A percentile compares a stretch with the other conserved stretches of the same genome.
Conservation (phyloP, 2,329 filamentous ascomycete species). For the Uncinocarpus reesii region DNA sequence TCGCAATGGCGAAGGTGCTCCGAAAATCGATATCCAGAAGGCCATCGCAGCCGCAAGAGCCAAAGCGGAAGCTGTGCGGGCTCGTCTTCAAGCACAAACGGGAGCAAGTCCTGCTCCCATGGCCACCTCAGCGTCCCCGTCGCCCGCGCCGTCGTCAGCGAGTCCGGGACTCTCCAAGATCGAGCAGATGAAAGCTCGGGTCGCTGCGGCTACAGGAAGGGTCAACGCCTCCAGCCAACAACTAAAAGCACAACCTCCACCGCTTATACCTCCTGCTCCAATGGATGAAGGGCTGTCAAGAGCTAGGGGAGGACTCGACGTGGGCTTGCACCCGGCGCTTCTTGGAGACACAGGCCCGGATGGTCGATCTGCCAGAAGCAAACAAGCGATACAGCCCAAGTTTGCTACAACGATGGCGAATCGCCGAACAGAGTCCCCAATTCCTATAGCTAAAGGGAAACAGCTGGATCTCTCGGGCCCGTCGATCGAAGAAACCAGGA, state of each 20-base stretch:
- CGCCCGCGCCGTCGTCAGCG: slow-evolving; percentile 24
- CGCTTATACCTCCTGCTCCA: slow-evolving; percentile 34
- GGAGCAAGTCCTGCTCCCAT: slow-evolving; percentile 22
- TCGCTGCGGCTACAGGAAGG: slow-evolving; percentile 60
- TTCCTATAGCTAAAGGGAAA: slow-evolving; percentile 34
- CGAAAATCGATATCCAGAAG: slow-evolving; percentile 38
- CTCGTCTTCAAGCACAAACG: slow-evolving; percentile 34
- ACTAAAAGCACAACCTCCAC: slow-evolving; percentile 36
- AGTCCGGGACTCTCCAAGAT: slow-evolving; percentile 52
- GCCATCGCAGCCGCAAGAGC: slow-evolving; percentile 41
- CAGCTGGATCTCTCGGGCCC: slow-evolving; percentile 49
- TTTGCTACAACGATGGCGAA: slow-evolving; percentile 48
- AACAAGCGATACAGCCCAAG: slow-evolving; percentile 41
- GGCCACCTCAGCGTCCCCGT: slow-evolving; percentile 29
- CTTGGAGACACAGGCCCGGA: slow-evolving; percentile 41
- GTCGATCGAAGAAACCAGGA: slow-evolving; percentile 48
- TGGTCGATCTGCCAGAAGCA: slow-evolving; percentile 33
- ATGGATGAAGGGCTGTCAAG: slow-evolving; percentile 40
- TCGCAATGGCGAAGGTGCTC: slow-evolving; percentile 25
- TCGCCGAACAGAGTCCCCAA: slow-evolving; percentile 40
- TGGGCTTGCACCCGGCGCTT: slow-evolving; percentile 68
- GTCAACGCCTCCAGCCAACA: slow-evolving; percentile 34
- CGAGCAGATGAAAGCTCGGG: slow-evolving; percentile 67
- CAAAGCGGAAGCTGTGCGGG: slow-evolving; percentile 41
- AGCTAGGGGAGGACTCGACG: slow-evolving; percentile 59